These are phyloP conservation scores for Luzula sylvatica DNA, from an alignment of 176 grass and related monocot species.

Conservation along the genomic window DNA sequence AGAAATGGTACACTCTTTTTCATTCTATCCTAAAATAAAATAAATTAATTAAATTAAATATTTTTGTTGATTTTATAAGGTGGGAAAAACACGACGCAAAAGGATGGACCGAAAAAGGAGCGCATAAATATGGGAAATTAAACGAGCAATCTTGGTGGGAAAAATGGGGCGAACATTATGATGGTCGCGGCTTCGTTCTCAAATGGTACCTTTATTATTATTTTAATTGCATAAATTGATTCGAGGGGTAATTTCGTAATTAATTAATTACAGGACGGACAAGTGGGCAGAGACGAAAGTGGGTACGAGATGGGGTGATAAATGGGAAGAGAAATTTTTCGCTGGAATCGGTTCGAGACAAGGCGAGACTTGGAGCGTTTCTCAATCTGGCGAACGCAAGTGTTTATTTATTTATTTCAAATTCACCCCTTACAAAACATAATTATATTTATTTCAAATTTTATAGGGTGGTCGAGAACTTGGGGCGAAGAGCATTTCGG, in stretches of 20 bases:
- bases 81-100: slow-evolving; percentile 99
- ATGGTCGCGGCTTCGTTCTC: slow-evolving; percentile 77
- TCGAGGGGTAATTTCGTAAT: not conserved
- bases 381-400: slow-evolving; percentile 61
- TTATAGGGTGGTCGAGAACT: slow-evolving; percentile 96
- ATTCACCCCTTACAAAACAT: too few relatives aligned
- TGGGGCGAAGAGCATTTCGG: slow-evolving; percentile 98
- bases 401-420: slow-evolving; percentile 14
- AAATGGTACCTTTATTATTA: slow-evolving; percentile 63
- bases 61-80: slow-evolving; percentile 33
- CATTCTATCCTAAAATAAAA: not conserved
- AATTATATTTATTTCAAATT: not conserved
- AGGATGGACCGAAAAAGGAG: slow-evolving; percentile 96
- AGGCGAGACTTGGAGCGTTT: slow-evolving; percentile 99
- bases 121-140: slow-evolving; percentile 89
- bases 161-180: slow-evolving; percentile 95
- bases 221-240: not conserved
- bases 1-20: slow-evolving; percentile 67
- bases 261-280: slow-evolving; percentile 69
- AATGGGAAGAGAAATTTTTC: slow-evolving; percentile 99
- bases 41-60: not conserved
- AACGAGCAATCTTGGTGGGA: slow-evolving; percentile 99
- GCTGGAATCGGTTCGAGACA: slow-evolving; percentile 88
- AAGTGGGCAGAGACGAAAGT: slow-evolving; percentile 96
- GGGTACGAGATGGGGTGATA: slow-evolving; percentile 94